A percentile compares a stretch with the other conserved stretches of the same genome.
Evolutionary conservation across 192 early-diverging fungal species (phyloP).

Genomic region (Coemansia sp.): DNA sequence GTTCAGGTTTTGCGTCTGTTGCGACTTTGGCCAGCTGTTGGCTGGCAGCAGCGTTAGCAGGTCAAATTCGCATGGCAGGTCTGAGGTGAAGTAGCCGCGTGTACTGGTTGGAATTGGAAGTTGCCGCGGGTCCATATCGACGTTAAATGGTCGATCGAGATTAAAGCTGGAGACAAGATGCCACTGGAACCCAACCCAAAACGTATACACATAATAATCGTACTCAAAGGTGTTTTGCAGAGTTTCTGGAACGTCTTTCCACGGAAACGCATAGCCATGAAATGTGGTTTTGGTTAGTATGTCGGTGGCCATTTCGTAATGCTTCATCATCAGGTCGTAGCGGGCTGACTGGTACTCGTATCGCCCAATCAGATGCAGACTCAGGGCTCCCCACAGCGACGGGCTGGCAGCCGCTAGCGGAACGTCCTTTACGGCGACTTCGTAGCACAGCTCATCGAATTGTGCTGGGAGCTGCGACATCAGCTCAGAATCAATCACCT

Average conservation of each 20-base stretch:
- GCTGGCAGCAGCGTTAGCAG: conserved; percentile 40
- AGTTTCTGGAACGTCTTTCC: conserved; percentile 24
- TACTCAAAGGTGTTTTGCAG: conserved; percentile 46
- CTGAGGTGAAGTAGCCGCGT: conserved; percentile 38
- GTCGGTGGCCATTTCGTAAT: conserved; percentile 51
- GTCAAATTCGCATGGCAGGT: conserved; percentile 40
- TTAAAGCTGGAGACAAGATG: conserved; percentile 47
- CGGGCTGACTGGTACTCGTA: conserved; percentile 52
- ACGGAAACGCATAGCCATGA: conserved; percentile 41
- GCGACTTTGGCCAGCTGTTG: conserved; percentile 29
- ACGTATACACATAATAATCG: conserved; percentile 53
- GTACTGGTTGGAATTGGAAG: conserved; percentile 30
- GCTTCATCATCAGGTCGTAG: conserved; percentile 47
- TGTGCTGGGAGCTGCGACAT: conserved; percentile 39
- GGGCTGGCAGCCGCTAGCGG: conserved; percentile 27
- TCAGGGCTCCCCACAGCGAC: conserved; percentile 44
- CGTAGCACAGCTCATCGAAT: conserved; percentile 52
- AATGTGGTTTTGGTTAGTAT: conserved; percentile 35
- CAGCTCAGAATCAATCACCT: conserved; percentile 32
- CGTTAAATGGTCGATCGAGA: conserved; percentile 46
- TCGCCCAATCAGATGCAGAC: conserved; percentile 39
- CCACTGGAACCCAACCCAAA: conserved; percentile 53
- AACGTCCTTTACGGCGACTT: conserved; percentile 32
- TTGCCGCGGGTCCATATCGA: conserved; percentile 14
- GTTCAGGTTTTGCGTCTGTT: conserved; percentile 4